A percentile compares a stretch with the other conserved stretches of the same genome.
phyloP scores from a whole-genome alignment of 139 green algal genomes.

The Microglena sp. region DNA sequence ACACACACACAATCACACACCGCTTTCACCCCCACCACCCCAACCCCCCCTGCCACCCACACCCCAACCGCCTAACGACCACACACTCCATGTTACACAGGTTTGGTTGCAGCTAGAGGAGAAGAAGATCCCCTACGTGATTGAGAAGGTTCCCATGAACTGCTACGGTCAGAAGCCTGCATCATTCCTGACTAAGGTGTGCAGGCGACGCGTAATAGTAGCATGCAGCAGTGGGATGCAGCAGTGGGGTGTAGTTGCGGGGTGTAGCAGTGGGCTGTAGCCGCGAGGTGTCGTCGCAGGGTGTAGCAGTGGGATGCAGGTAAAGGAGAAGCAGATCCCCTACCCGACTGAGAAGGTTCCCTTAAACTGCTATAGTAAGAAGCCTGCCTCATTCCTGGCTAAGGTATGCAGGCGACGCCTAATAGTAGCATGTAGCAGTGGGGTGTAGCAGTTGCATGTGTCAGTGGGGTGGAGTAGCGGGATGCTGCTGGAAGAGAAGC shows the following conservation, averaged over 20 bases:
- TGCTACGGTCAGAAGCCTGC: constrained; percentile 90
- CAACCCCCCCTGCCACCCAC: too few relatives aligned
- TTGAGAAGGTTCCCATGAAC: constrained; percentile 91
- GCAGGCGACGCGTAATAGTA: too few relatives aligned
- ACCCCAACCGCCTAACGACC: background rate
- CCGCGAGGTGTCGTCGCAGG: too few relatives aligned
- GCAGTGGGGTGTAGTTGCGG: too few relatives aligned
- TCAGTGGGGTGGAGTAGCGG: too few relatives aligned
- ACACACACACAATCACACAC: too few relatives aligned
- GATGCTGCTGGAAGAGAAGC: constrained; percentile 94
- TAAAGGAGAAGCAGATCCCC: constrained; percentile 92
- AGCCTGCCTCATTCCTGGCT: too few relatives aligned
- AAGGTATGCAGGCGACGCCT: background rate
- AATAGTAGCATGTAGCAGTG: constrained; percentile 13
- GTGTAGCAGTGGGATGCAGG: constrained; percentile 75
- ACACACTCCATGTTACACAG: constrained; percentile 1
- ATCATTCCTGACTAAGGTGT: constrained; percentile 52
- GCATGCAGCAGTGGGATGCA: too few relatives aligned
- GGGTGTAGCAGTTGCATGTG: too few relatives aligned
- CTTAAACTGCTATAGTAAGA: background rate
- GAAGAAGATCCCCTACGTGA: constrained; percentile 85
- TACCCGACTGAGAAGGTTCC: background rate
- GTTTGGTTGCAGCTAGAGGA: constrained; percentile 87
- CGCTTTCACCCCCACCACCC: too few relatives aligned
- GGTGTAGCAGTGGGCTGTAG: too few relatives aligned